Conservation (phyloP, 768 basidiomycete species). For the Leccinum fibrillosum region DNA sequence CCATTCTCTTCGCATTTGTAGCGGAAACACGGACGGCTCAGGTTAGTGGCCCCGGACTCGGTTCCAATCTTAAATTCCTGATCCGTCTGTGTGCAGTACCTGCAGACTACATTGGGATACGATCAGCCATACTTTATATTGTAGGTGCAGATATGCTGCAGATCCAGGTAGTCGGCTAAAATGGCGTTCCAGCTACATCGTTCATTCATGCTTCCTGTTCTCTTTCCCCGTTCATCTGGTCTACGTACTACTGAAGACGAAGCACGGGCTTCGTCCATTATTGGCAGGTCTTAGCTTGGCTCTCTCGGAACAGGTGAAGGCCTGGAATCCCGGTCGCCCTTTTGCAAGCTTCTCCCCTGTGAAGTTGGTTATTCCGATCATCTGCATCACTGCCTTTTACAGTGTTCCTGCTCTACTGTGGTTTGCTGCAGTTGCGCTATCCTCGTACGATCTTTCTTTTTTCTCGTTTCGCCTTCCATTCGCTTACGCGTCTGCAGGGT, state of each 20-base stretch:
- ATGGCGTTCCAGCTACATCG: constrained; percentile 60
- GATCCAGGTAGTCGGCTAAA: background rate
- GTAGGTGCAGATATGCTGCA: constrained; percentile 41
- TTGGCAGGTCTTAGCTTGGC: constrained; percentile 49
- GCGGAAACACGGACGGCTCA: constrained; percentile 74
- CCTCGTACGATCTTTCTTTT: constrained; percentile 52
- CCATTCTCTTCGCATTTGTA: constrained; percentile 69
- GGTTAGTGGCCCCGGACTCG: constrained; percentile 37
- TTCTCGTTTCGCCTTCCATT: background rate
- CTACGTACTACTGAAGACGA: constrained; percentile 52
- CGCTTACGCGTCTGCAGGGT: constrained; percentile 43
- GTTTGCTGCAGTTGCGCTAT: constrained; percentile 67
- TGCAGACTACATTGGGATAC: constrained; percentile 74
- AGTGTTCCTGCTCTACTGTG: constrained; percentile 68
- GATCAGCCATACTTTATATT: constrained; percentile 88
- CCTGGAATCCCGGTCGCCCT: constrained; percentile 5
- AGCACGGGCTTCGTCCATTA: constrained; percentile 46
- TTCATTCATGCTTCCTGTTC: constrained; percentile 76
- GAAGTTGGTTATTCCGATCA: constrained; percentile 34
- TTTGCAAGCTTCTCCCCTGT: constrained; percentile 23
- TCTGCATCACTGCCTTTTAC: constrained; percentile 40
- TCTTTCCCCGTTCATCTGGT: constrained; percentile 82
- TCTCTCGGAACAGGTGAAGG: constrained; percentile 34
- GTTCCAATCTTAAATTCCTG: background rate
- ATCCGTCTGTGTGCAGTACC: constrained; percentile 50